Evolutionary conservation across 2,329 filamentous ascomycete species (phyloP).

Genomic region (Stagonosporopsis vannaccii): DNA sequence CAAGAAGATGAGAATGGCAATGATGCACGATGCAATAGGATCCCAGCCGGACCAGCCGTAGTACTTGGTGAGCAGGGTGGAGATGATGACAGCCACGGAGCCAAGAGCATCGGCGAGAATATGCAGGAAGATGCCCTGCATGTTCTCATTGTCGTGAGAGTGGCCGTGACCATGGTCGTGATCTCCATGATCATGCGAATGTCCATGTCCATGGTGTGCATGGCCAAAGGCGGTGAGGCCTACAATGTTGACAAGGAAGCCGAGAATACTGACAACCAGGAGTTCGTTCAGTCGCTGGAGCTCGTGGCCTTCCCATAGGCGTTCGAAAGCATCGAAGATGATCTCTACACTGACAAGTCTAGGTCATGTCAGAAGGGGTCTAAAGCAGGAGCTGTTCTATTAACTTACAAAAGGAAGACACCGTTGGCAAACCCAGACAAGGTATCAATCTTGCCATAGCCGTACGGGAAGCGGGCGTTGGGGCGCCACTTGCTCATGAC

Average conservation of each 20-base stretch:
- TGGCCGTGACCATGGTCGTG: constrained; percentile 52
- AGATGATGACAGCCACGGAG: constrained; percentile 91
- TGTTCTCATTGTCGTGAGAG: constrained; percentile 91
- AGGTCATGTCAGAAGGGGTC: constrained; percentile 16
- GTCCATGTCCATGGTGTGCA: constrained; percentile 64
- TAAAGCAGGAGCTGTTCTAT: not conserved
- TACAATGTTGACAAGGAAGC: constrained; percentile 87
- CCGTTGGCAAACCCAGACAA: constrained; percentile 96
- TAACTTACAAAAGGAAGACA: constrained; percentile 82
- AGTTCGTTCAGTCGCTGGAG: constrained; percentile 86
- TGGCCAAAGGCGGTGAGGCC: constrained; percentile 84
- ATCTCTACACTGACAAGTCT: constrained; percentile 95
- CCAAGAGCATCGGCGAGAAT: constrained; percentile 94
- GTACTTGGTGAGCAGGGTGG: constrained; percentile 84
- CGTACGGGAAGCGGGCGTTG: constrained; percentile 87
- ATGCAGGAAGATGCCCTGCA: constrained; percentile 96
- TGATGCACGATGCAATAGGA: constrained; percentile 90
- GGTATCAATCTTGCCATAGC: constrained; percentile 96
- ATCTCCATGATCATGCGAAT: constrained; percentile 50
- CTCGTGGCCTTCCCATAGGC: constrained; percentile 82
- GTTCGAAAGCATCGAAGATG: constrained; percentile 89
- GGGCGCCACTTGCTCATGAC: constrained; percentile 98
- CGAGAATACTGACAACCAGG: constrained; percentile 84
- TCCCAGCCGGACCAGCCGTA: constrained; percentile 95
- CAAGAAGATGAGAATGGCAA: constrained; percentile 91